phyloP scores from a whole-genome alignment of 2,329 filamentous ascomycete species.

The Periconia macrospinosa region DNA sequence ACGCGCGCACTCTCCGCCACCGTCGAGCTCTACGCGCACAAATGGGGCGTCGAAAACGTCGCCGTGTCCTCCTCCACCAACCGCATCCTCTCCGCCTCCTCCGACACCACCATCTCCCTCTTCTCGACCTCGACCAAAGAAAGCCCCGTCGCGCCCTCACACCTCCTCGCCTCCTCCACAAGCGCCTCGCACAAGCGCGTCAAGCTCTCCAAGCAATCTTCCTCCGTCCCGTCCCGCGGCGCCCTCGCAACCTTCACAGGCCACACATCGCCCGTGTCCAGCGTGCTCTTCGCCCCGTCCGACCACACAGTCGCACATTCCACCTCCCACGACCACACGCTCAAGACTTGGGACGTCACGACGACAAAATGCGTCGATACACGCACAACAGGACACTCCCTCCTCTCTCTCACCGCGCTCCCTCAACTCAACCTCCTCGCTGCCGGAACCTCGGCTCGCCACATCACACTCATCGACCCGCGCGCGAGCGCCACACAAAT shows the following conservation, averaged over 20 bases:
- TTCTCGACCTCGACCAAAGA: conserved; percentile 82
- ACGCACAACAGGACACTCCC: conserved; percentile 78
- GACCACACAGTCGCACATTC: conserved; percentile 91
- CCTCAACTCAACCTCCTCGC: conserved; percentile 65
- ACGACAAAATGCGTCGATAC: conserved; percentile 79
- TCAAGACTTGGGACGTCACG: conserved; percentile 88
- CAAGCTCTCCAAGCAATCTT: conserved; percentile 64
- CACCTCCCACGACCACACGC: conserved; percentile 84
- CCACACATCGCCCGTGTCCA: conserved; percentile 75
- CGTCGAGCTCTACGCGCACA: conserved; percentile 84
- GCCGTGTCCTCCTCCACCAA: conserved; percentile 73
- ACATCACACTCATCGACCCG: conserved; percentile 92
- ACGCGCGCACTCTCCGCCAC: conserved; percentile 67
- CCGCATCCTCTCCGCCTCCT: conserved; percentile 81
- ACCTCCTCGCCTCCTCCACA: conserved; percentile 68
- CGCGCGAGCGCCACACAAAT: conserved; percentile 75
- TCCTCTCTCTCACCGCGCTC: conserved; percentile 78
- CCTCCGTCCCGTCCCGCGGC: conserved; percentile 71
- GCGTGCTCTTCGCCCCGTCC: conserved; percentile 79
- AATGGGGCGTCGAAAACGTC: conserved; percentile 71
- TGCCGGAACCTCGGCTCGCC: conserved; percentile 79
- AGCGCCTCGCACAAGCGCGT: conserved; percentile 71
- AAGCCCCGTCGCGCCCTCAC: conserved; percentile 71
- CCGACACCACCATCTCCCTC: conserved; percentile 81
- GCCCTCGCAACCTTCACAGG: conserved; percentile 72